Evolutionary conservation across 2,329 filamentous ascomycete species (phyloP), one percentile per base, ranked within the genome.

Genomic region (Colletotrichum horii): DNA sequence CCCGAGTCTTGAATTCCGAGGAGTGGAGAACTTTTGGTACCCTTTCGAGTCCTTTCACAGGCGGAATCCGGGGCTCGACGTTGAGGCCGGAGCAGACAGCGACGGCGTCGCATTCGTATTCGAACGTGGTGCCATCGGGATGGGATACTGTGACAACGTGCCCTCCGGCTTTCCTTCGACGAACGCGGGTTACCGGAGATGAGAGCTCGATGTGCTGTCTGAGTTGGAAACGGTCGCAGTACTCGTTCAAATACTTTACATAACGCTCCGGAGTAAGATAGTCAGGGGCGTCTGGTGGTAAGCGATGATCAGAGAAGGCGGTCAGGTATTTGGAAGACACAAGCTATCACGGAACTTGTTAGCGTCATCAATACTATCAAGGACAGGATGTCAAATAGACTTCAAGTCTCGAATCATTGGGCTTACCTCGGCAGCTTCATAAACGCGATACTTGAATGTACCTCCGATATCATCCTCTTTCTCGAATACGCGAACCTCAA

Each of bases 281-380:
- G 77, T 89, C 87, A 15, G 87, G 84, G 3, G 83, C 83, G 19
- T 86, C 83, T 4, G 80, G 70, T 4, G 85, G 81, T 5, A 87
- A 82, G 3, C 88, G 85, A 72, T 87, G 87, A 76, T 89, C 88
- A 5, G 88, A 89, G 77, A 89, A 90, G 34, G 85, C 81, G 1
- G 88, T 89, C 12, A 90, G 82, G 61, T 88, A 87, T 76, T 88
- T 88, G 6, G 87, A 89, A 3, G 86, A 88, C 3, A 89, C 88
- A 1, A 84, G 83, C 80, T 76, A 32, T 55, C 30, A 14, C 6
- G 6, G 64, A 19, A 43, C 4, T 4, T 12, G 43, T 76, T 6
- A 76, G 70, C 58, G 30, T 61, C 38, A 64, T 16, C 4, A 26
- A 22, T 19, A 3, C n/a, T 15, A 9, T 3, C 3, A 4, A 56